Conservation (phyloP, 495 filamentous ascomycete genomes). For the Annulohypoxylon moriforme region DNA sequence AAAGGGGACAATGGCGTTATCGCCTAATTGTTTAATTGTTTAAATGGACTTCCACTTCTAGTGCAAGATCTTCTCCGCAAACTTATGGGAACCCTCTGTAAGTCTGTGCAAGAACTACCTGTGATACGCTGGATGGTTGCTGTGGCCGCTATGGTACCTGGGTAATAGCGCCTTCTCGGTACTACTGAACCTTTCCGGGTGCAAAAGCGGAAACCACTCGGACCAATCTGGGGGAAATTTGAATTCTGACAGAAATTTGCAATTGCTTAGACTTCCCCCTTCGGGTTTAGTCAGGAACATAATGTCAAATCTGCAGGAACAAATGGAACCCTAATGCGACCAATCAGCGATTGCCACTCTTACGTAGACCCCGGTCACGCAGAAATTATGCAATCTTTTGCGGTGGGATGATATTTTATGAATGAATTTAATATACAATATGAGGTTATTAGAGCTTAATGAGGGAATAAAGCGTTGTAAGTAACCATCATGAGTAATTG, state of each 20-base stretch:
- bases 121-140: not conserved
- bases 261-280: conserved; percentile 1
- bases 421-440: conserved; percentile 4
- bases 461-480: conserved; percentile 11
- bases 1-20: conserved; percentile 18
- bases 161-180: conserved; percentile 2
- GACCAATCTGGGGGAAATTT: conserved; percentile 43
- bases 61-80: conserved; percentile 45
- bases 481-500: not conserved
- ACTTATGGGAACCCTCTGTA: not conserved
- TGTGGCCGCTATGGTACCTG: not conserved
- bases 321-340: not conserved
- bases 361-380: conserved; percentile 21
- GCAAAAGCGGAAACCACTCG: conserved; percentile 23
- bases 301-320: conserved; percentile 39
- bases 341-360: conserved; percentile 27
- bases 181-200: not conserved
- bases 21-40: conserved; percentile 9
- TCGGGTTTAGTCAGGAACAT: conserved; percentile 42
- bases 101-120: not conserved
- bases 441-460: conserved; percentile 1
- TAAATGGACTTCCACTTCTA: conserved; percentile 40
- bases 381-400: conserved; percentile 44
- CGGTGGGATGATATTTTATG: conserved; percentile 29
- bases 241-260: conserved; percentile 14